A percentile compares a stretch with the other conserved stretches of the same genome.
Evolutionary conservation across 2,329 filamentous ascomycete species (phyloP).

Genomic region (Scedosporium aurantiacum): DNA sequence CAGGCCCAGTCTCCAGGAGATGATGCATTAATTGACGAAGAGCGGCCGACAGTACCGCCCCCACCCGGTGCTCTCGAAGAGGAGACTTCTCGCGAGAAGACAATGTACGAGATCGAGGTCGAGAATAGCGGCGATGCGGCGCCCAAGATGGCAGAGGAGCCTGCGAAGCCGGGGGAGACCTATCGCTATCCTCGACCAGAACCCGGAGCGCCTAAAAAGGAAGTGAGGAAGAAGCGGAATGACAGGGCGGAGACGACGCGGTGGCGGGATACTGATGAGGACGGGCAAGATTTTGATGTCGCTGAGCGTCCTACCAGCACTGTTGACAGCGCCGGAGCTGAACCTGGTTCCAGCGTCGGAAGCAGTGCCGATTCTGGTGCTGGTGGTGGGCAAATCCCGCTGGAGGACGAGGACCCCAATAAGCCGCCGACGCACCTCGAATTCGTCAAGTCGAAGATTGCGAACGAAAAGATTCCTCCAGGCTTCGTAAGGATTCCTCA

Average conservation of each 20-base stretch:
- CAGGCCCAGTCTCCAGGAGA: constrained; percentile 14
- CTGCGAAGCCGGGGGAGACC: constrained; percentile 2
- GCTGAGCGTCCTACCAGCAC: background rate
- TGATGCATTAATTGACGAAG: constrained; percentile 7
- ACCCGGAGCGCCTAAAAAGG: background rate
- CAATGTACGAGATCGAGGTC: constrained; percentile 5
- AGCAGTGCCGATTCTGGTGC: background rate
- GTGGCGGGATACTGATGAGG: background rate
- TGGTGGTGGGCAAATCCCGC: background rate
- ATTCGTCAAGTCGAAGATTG: constrained; percentile 35
- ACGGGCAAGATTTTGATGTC: constrained; percentile 4
- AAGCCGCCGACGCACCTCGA: constrained; percentile 42
- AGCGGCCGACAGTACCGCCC: background rate
- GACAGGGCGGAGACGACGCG: background rate
- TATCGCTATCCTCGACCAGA: constrained; percentile 7
- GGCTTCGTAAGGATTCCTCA: constrained; percentile 37
- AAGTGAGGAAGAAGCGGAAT: background rate
- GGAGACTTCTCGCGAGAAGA: background rate
- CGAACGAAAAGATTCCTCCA: constrained; percentile 31
- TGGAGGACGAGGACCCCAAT: constrained; percentile 6
- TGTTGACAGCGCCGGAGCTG: background rate
- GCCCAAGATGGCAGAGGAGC: constrained; percentile 5
- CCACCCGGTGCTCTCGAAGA: background rate
- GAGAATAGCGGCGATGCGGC: constrained; percentile 4
- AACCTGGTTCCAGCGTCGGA: background rate